Evolutionary conservation across 148 eudicot genomes (phyloP).

Genomic region (Rhododendron henanense): DNA sequence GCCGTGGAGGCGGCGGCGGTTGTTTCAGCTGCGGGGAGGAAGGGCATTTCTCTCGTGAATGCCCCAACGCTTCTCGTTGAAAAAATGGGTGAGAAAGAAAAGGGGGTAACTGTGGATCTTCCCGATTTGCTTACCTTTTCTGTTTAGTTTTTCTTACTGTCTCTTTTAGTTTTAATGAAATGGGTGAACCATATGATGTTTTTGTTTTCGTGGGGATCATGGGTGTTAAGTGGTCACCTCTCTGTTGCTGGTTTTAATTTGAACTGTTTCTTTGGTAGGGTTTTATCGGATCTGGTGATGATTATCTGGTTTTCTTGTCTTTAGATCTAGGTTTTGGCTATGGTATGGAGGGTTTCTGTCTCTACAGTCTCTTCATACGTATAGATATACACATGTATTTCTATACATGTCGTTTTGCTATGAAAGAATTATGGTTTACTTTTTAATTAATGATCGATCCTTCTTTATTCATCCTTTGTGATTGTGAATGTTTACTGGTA

Average conservation of each 20-base stretch:
- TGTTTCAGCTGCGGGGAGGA: slow-evolving; percentile 37
- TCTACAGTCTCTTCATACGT: background rate
- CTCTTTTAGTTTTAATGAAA: background rate
- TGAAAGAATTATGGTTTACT: slow-evolving; percentile 4
- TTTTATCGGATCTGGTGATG: background rate
- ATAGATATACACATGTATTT: slow-evolving; percentile 14
- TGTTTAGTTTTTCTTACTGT: background rate
- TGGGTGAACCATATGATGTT: slow-evolving; percentile 14
- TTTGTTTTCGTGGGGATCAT: background rate
- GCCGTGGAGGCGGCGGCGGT: slow-evolving; percentile 14
- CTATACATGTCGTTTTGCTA: slow-evolving; percentile 11
- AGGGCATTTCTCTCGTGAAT: slow-evolving; percentile 48
- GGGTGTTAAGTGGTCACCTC: background rate
- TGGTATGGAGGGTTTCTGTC: background rate
- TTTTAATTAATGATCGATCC: background rate
- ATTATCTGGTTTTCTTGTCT: background rate
- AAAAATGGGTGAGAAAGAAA: background rate
- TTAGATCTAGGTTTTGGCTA: background rate
- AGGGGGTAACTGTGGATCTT: background rate
- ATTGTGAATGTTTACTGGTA: background rate
- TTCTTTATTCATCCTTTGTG: background rate
- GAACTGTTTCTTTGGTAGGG: background rate
- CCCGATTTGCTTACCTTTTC: background rate
- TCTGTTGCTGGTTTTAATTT: background rate
- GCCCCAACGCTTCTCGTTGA: slow-evolving; percentile 27